Percentiles rank a stretch among this genome's conserved stretches.
These are phyloP conservation scores for Madurella mycetomatis DNA, from an alignment of 2,329 filamentous ascomycete genomes.

Conservation along the genomic window DNA sequence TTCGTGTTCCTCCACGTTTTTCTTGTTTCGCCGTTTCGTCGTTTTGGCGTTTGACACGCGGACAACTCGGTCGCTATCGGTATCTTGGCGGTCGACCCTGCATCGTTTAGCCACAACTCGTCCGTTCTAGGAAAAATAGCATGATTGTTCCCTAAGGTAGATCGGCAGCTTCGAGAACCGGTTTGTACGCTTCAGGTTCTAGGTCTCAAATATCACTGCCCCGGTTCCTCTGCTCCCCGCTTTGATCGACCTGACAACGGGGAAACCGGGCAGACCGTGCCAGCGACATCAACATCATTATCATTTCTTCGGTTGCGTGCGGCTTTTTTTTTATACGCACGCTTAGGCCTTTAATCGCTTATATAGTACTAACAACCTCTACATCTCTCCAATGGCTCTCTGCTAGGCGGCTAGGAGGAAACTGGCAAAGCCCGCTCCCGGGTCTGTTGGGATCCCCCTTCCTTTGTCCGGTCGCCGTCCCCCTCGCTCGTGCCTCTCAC, in stretches of 20 bases:
- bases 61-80: not conserved
- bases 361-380: not conserved
- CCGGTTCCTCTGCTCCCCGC: no score
- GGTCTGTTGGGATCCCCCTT: not conserved
- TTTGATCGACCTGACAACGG: no score
- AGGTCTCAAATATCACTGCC: no score
- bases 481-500: conserved; percentile 2
- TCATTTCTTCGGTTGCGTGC: not conserved
- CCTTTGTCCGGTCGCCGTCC: conserved; percentile 2
- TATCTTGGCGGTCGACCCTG: not conserved
- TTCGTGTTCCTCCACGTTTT: not conserved
- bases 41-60: not conserved
- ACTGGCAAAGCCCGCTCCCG: not conserved
- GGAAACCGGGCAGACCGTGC: no score
- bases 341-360: not conserved
- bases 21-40: not conserved
- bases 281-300: not conserved
- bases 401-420: not conserved
- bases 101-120: no score
- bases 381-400: not conserved
- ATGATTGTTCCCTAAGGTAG: no score
- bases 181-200: no score
- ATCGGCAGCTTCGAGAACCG: no score
- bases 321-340: not conserved
- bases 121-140: no score